Evolutionary conservation across 495 filamentous ascomycete species (phyloP).

Genomic region (Xylaria bambusicola): DNA sequence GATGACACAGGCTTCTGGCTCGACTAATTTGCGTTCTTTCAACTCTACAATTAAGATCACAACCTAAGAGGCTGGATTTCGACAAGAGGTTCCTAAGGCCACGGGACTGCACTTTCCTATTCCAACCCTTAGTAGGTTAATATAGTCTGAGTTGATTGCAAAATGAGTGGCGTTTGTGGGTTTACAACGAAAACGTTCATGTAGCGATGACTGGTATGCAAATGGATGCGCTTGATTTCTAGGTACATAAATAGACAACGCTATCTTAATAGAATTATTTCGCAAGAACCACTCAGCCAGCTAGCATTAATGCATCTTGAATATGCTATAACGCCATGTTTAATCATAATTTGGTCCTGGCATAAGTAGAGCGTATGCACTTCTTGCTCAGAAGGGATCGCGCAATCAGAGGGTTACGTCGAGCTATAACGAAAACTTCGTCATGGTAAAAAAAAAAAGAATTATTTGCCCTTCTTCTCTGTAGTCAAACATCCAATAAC

Average conservation of each 20-base stretch:
- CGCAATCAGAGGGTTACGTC: too few relatives aligned
- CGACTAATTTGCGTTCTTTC: conserved; percentile 22
- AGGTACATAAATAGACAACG: not conserved
- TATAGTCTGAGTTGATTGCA: not conserved
- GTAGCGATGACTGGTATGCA: not conserved
- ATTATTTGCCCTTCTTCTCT: too few relatives aligned
- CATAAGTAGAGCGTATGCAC: too few relatives aligned
- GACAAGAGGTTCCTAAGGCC: not conserved
- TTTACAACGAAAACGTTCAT: not conserved
- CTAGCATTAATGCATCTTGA: not conserved
- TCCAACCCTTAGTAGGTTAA: not conserved
- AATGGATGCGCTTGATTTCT: not conserved
- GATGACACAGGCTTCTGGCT: conserved; percentile 25
- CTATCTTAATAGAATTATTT: conserved; percentile 10
- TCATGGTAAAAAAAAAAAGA: too few relatives aligned
- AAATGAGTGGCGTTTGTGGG: conserved; percentile 6
- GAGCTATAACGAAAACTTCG: too few relatives aligned
- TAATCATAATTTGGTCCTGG: too few relatives aligned
- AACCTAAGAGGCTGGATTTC: not conserved
- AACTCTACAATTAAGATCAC: conserved; percentile 26
- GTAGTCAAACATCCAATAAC: too few relatives aligned
- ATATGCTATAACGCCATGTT: too few relatives aligned
- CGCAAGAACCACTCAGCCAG: not conserved
- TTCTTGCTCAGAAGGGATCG: too few relatives aligned
- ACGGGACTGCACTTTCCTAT: not conserved